These are phyloP conservation scores for Chaetomium sp. DNA, from an alignment of 2,329 filamentous ascomycete species.

Conservation along the genomic window DNA sequence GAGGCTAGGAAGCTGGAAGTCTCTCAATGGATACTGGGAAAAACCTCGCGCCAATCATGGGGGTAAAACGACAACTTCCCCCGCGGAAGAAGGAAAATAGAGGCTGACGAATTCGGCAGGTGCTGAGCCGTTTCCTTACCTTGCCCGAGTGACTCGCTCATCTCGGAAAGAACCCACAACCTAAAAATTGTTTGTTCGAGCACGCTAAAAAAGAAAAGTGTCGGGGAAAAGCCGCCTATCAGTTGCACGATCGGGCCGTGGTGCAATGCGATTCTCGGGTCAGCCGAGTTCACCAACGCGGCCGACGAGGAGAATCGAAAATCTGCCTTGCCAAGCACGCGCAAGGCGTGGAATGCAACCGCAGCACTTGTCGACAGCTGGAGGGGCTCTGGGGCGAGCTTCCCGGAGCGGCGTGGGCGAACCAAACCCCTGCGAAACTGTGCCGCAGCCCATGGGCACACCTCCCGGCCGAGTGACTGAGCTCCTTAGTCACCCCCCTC, in stretches of 20 bases:
- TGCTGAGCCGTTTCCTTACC: background rate
- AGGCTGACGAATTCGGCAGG: background rate
- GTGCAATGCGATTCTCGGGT: background rate
- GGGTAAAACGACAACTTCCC: background rate
- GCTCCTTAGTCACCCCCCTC: too few species aligned
- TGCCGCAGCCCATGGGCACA: too few species aligned
- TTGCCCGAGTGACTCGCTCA: background rate
- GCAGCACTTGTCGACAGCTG: slow-evolving; percentile 7
- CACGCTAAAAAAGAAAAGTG: background rate
- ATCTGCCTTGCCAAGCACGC: slow-evolving; percentile 20
- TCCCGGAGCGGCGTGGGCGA: slow-evolving; percentile 1
- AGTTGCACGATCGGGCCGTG: too few species aligned
- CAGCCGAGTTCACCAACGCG: background rate
- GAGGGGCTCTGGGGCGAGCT: slow-evolving; percentile 5
- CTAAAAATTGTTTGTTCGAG: too few species aligned
- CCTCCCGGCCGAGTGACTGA: too few species aligned
- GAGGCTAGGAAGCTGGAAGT: too few species aligned
- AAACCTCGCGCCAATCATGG: background rate
- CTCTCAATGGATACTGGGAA: background rate
- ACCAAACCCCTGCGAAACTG: too few species aligned
- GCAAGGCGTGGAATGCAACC: slow-evolving; percentile 10
- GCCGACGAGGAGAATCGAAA: background rate
- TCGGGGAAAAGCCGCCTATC: too few species aligned
- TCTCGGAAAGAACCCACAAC: too few species aligned
- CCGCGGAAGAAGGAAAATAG: background rate